Conservation (phyloP, 306 rosid genomes). For the Casuarina equisetifolia region DNA sequence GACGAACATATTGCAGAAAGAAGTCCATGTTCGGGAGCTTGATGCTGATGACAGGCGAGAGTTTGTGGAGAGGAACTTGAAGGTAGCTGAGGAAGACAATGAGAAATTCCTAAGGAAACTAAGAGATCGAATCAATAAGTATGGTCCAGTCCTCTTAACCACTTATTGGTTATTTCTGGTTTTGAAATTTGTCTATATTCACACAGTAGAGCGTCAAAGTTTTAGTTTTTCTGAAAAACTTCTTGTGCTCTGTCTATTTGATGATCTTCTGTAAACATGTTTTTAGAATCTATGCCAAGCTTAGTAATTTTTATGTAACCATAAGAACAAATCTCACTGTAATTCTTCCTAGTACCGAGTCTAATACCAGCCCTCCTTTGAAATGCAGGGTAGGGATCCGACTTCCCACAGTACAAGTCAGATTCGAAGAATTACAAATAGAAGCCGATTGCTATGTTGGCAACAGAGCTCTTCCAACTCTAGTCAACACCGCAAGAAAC, state of each 20-base stretch:
- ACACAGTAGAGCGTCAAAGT: too few species aligned
- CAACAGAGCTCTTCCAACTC: slow-evolving; percentile 3
- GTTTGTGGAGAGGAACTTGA: neutral
- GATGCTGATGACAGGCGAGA: neutral
- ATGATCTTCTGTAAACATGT: too few species aligned
- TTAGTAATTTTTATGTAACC: too few species aligned
- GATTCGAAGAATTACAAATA: neutral
- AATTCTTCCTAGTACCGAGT: too few species aligned
- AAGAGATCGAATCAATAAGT: neutral
- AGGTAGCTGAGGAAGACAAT: slow-evolving; percentile 11
- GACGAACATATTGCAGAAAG: neutral
- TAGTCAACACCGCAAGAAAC: slow-evolving; percentile 1
- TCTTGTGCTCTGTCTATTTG: too few species aligned
- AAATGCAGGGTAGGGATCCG: neutral
- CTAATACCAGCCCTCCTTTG: too few species aligned
- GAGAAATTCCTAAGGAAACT: slow-evolving; percentile 5
- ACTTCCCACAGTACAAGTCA: neutral
- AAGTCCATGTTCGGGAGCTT: slow-evolving; percentile 1
- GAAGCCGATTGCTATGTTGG: slow-evolving; percentile 3
- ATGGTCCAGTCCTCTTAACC: neutral
- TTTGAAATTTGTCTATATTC: neutral
- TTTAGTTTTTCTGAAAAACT: too few species aligned
- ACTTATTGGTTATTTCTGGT: neutral
- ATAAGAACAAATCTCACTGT: too few species aligned
- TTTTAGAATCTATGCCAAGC: too few species aligned